Base-by-base conservation (phyloP, 2,329 filamentous ascomycete genomes). In the Teratosphaeria nubilosa region DNA sequence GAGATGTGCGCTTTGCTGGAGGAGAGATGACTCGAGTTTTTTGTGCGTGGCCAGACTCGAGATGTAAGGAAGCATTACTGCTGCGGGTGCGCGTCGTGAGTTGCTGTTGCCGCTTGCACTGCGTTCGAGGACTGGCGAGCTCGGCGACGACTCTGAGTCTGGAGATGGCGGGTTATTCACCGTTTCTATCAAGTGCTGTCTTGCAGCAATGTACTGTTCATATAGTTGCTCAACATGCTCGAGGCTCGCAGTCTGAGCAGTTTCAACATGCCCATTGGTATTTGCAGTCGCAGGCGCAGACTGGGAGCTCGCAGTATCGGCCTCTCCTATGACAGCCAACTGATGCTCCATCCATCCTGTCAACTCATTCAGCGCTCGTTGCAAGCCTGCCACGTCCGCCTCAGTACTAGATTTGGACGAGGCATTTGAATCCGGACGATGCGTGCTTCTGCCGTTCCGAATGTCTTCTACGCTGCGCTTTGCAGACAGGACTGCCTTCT, bases 261-360 rank as follows among this genome's bases (percentile, higher is more conserved):
- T 13, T 55, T 55, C n/a, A 25, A 30, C 16, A 32, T 41, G 50
- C 22, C 50, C 59, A 22, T 56, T 53, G 7, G 55, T 32, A n/a
- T 25, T 13, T 22, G 55, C 10, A 4, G 25, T 51, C 11, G 55
- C 9, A 22, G 45, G 41, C 16, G 31, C 48, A 41, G 56, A 20
- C 11, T 27, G 37, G 31, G 41, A 24, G 9, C 11, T 16, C 22
- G 13, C 30, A 7, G 57, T 51, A 31, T 69, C 67, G 2, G 62
- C 60, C 14, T 67, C 62, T 24, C 68, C 65, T 22, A 71, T 70
- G 9, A 67, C 53, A 1, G 63, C 64, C 7, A 71, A 61, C 60
- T 70, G 69, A 16, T 58, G 59, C 56, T 71, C 69, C 64, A 71
- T 71, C 69, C 69, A 71, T 14, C 57, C 57, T 2, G 68, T 71